A percentile compares a stretch with the other conserved stretches of the same genome.
phyloP scores from a whole-genome alignment of 805 yeast species.

The Jamesozyma piceae region DNA sequence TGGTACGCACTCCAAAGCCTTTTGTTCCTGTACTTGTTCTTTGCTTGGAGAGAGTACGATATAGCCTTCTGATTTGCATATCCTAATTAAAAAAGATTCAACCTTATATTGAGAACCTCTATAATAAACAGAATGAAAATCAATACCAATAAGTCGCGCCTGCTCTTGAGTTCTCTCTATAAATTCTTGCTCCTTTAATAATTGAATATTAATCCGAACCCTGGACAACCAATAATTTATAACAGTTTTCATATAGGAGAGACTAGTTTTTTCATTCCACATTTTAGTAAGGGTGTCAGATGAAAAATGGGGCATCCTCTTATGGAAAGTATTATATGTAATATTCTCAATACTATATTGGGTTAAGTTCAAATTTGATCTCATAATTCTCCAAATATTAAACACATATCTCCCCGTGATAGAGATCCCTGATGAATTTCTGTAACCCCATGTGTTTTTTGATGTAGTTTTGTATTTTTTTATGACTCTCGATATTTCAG shows the following conservation, averaged over 20 bases:
- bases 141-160: conserved; percentile 80
- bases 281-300: conserved; percentile 40
- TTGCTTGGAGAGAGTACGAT: conserved; percentile 72
- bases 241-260: conserved; percentile 32
- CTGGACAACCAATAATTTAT: conserved; percentile 40
- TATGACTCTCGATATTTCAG: conserved; percentile 52
- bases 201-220: conserved; percentile 32
- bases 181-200: conserved; percentile 55
- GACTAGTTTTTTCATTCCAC: conserved; percentile 27
- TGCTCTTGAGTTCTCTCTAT: conserved; percentile 68
- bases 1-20: conserved; percentile 80
- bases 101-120: conserved; percentile 93
- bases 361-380: conserved; percentile 51
- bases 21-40: conserved; percentile 71
- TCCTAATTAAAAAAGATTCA: conserved; percentile 68
- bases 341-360: conserved; percentile 73
- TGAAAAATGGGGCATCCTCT: conserved; percentile 55
- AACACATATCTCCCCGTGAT: conserved; percentile 76
- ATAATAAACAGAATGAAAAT: conserved; percentile 76
- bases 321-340: conserved; percentile 56
- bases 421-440: conserved; percentile 60
- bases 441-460: conserved; percentile 71
- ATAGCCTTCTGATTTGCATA: conserved; percentile 68
- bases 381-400: conserved; percentile 74
- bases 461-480: conserved; percentile 41